Conservation (phyloP, 73 alveolate genomes). For the Effrenium voratum region DNA sequence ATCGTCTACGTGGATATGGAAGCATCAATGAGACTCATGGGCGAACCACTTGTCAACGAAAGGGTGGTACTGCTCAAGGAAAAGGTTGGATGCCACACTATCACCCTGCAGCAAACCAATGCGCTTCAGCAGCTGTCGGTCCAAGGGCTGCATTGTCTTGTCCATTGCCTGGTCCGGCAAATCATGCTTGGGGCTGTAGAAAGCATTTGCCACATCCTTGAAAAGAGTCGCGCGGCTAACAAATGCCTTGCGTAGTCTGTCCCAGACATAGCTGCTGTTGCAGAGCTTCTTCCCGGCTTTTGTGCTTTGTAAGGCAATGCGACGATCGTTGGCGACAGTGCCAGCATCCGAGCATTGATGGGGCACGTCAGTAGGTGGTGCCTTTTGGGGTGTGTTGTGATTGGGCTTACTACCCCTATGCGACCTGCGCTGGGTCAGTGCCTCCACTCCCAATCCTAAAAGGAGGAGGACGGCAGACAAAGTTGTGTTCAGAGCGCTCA, state of each 20-base stretch:
- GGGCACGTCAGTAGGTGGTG: not conserved
- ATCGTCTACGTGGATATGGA: too few species aligned
- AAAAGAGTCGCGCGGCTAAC: not conserved
- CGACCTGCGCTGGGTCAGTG: too few species aligned
- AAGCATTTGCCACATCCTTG: not conserved
- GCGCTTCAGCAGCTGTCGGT: not conserved
- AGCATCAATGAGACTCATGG: too few species aligned
- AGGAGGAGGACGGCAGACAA: too few species aligned
- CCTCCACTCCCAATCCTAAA: too few species aligned
- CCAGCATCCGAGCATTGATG: not conserved
- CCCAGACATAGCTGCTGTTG: not conserved
- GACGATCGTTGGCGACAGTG: too few species aligned
- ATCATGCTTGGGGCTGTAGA: not conserved
- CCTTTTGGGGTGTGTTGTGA: not conserved
- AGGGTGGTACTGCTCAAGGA: conserved; percentile 15
- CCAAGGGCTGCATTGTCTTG: not conserved
- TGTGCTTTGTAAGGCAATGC: not conserved
- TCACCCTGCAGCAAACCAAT: conserved; percentile 17
- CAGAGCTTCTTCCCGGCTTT: not conserved
- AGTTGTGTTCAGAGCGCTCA: too few species aligned
- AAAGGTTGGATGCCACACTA: not conserved
- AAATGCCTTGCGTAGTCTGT: not conserved
- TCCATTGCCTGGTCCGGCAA: not conserved
- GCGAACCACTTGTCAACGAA: not conserved
- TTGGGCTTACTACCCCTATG: too few species aligned